Base-by-base conservation (phyloP, 2,329 filamentous ascomycete species). In the Alternaria alternata region DNA sequence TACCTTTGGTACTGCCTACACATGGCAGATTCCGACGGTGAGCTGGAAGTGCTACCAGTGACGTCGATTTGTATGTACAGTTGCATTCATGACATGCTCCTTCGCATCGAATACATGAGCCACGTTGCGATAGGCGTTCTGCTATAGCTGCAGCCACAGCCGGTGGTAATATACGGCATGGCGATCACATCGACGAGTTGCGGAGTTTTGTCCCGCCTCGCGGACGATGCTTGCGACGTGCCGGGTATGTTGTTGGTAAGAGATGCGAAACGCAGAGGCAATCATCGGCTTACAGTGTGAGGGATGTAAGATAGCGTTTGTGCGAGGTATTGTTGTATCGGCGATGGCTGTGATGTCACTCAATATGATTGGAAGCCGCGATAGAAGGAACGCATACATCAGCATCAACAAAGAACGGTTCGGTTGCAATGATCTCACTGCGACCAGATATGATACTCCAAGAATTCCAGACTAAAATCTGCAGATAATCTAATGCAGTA, bases 301-400 rank as follows among this genome's bases (percentile, higher is more conserved):
- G 20, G 16, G n/a, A 41, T 41, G 22, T 12, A 20, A 14, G 20
- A 11, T 20, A n/a, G 22, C 22, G 16, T 16, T 51, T 51, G 24
- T 12, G 48, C 18, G 24, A 24, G 4, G 36, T 28, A 16, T 51
- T 41, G 34, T 30, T 12, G 22, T 9, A 22, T 41, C 20, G 49
- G 43, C 16, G 9, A 18, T 28, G 49, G 36, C 20, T 18, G 24
- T 55, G n/a, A 55, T 55, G 53, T 32, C 36, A 55, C 53, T 38
- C 32, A 32, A 49, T 22, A 20, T 36, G 36, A 41, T 28, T 41
- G 49, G 36, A 28, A 28, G 36, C 39, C 36, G 24, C 49, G n/a
- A 41, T 41, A n/a, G 22, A 41, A 7, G 22, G 36, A 26, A 26
- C 34, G 34, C 20, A 49, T 26, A n/a, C 20, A 24, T 11, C 11